Evolutionary conservation across 75 land plant genomes (phyloP).

Genomic region (Picea sitchensis): DNA sequence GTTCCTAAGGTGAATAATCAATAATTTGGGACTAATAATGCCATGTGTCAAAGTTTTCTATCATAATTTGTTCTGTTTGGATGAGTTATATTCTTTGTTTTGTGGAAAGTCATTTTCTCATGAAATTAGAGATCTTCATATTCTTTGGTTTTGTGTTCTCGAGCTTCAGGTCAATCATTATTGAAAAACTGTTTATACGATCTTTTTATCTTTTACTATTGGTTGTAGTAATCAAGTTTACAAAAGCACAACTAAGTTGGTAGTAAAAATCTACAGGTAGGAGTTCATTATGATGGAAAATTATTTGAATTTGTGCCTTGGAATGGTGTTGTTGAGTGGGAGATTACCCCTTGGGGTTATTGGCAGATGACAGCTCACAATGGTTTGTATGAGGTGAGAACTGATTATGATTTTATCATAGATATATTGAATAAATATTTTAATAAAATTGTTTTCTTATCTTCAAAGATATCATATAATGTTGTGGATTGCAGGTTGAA

Average conservation of each 20-base stretch:
- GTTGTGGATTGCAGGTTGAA: conserved; percentile 55
- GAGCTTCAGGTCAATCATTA: neutral
- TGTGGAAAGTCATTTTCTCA: neutral
- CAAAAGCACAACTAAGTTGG: neutral
- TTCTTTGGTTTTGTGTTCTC: neutral
- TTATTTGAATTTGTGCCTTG: conserved; percentile 98
- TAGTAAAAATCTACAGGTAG: conserved; percentile 53
- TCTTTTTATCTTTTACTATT: neutral
- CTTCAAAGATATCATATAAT: neutral
- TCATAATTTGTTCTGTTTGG: neutral
- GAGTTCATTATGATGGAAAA: conserved; percentile 72
- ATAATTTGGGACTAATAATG: neutral
- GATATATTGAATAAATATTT: neutral
- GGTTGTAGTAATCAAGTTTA: neutral
- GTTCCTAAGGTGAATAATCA: neutral
- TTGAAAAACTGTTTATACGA: neutral
- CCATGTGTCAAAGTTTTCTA: neutral
- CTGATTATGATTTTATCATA: neutral
- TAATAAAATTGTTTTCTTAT: neutral
- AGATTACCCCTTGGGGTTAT: conserved; percentile 77
- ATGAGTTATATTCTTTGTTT: neutral
- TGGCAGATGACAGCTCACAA: conserved; percentile 74
- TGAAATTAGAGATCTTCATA: neutral
- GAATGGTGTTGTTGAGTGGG: conserved; percentile 85
- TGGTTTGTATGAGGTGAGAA: conserved; percentile 54